These are phyloP conservation scores for Dentipellis sp. DNA, from an alignment of 768 basidiomycete genomes.

Conservation along the genomic window DNA sequence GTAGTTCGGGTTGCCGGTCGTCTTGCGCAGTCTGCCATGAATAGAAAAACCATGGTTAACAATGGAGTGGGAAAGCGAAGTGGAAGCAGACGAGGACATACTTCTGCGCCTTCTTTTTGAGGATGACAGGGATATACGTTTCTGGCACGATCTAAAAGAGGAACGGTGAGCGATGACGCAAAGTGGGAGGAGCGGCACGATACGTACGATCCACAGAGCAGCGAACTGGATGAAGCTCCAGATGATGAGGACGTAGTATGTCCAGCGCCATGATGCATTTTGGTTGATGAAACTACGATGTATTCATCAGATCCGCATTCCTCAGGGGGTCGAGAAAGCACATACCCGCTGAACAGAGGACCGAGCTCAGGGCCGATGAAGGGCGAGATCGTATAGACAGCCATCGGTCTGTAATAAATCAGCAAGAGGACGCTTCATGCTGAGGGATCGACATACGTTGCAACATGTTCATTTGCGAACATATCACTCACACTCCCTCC, in stretches of 20 bases:
- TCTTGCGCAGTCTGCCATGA: constrained; percentile 37
- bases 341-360: constrained; percentile 52
- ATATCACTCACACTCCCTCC: constrained; percentile 55
- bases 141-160: constrained; percentile 53
- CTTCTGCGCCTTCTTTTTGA: constrained; percentile 51
- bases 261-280: constrained; percentile 67
- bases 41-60: background rate
- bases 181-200: background rate
- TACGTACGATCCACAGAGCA: constrained; percentile 41
- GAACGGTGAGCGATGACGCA: background rate
- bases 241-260: constrained; percentile 59
- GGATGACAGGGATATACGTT: constrained; percentile 55
- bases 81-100: constrained; percentile 15
- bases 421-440: background rate
- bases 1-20: constrained; percentile 43
- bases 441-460: constrained; percentile 33
- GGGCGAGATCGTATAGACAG: constrained; percentile 41
- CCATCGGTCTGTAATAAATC: constrained; percentile 35
- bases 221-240: constrained; percentile 54
- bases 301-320: background rate
- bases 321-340: constrained; percentile 2
- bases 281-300: constrained; percentile 17
- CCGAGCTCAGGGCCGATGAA: constrained; percentile 51
- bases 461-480: constrained; percentile 46
- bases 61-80: background rate